Evolutionary conservation across 2,329 filamentous ascomycete species (phyloP).

Genomic region (Tolypocladium inflatum): DNA sequence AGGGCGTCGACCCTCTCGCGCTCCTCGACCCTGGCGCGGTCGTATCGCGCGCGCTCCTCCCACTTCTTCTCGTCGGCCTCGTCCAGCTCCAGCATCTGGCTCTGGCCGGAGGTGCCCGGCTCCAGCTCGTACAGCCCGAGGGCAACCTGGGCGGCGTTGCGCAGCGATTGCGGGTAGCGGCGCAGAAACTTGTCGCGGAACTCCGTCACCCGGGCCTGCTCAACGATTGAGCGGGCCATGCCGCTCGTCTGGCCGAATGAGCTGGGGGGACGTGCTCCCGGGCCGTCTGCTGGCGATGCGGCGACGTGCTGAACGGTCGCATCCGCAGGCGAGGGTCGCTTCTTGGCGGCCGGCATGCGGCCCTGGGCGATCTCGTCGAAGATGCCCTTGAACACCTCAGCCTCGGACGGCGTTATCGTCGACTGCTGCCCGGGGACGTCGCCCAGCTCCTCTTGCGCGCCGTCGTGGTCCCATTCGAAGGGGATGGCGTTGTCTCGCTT

Average conservation of each 20-base stretch:
- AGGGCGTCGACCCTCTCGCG: conserved; percentile 40
- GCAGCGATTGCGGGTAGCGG: conserved; percentile 29
- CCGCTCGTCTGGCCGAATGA: neutral
- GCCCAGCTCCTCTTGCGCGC: conserved; percentile 7
- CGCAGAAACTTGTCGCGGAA: conserved; percentile 25
- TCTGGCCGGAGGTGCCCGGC: conserved; percentile 13
- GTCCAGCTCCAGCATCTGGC: conserved; percentile 18
- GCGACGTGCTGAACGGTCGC: neutral
- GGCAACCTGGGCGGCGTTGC: conserved; percentile 27
- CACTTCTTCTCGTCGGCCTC: conserved; percentile 20
- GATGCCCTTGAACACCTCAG: conserved; percentile 50
- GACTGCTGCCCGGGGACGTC: conserved; percentile 18
- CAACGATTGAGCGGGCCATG: conserved; percentile 19
- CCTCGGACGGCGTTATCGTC: conserved; percentile 50
- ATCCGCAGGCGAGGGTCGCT: conserved; percentile 5
- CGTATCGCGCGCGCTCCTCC: conserved; percentile 24
- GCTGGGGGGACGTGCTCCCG: neutral
- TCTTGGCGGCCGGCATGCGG: conserved; percentile 19
- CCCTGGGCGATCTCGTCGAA: conserved; percentile 32
- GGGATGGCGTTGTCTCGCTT: conserved; percentile 33
- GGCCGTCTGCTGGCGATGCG: neutral
- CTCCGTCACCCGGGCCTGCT: conserved; percentile 20
- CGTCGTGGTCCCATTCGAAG: conserved; percentile 36
- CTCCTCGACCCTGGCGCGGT: conserved; percentile 33
- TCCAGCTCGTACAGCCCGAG: conserved; percentile 27